Evolutionary conservation across 208 protist genomes (phyloP).

Genomic region (Crithidia mellificae): DNA sequence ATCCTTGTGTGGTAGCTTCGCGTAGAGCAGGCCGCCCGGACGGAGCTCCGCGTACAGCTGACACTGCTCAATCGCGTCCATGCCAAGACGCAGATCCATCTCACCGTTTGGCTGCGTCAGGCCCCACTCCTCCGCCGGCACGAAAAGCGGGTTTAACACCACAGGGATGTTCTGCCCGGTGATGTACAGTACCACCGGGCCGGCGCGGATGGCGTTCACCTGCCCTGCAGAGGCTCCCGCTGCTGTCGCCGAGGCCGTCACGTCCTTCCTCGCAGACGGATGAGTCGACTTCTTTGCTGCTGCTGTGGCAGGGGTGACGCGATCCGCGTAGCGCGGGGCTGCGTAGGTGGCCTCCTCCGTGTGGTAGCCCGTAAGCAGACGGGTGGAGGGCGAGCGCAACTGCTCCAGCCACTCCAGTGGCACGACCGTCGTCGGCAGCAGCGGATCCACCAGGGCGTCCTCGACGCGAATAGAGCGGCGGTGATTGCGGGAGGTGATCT

Average conservation of each 20-base stretch:
- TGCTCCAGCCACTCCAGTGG: constrained; percentile 81
- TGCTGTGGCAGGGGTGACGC: constrained; percentile 13
- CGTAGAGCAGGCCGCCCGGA: constrained; percentile 77
- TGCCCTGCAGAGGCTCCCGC: too few relatives aligned
- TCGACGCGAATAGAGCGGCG: constrained; percentile 70
- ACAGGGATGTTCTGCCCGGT: constrained; percentile 75
- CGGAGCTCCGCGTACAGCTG: constrained; percentile 81
- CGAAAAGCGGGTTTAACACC: constrained; percentile 78
- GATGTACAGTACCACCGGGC: constrained; percentile 86
- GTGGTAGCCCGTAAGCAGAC: constrained; percentile 76
- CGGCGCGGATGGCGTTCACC: constrained; percentile 68
- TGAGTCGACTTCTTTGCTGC: neutral
- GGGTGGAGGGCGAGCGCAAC: constrained; percentile 67
- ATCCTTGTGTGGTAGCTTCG: constrained; percentile 58
- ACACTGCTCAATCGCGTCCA: constrained; percentile 90
- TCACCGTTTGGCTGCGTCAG: constrained; percentile 34
- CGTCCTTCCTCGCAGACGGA: neutral
- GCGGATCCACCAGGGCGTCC: constrained; percentile 80
- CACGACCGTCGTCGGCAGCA: constrained; percentile 56
- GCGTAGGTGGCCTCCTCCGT: constrained; percentile 61
- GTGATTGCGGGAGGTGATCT: constrained; percentile 80
- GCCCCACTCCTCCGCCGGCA: constrained; percentile 59
- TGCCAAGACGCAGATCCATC: constrained; percentile 75
- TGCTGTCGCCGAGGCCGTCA: neutral
- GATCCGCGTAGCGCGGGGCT: constrained; percentile 42